Conservation (phyloP, 306 rosid species). For the Vigna nakashimae region DNA sequence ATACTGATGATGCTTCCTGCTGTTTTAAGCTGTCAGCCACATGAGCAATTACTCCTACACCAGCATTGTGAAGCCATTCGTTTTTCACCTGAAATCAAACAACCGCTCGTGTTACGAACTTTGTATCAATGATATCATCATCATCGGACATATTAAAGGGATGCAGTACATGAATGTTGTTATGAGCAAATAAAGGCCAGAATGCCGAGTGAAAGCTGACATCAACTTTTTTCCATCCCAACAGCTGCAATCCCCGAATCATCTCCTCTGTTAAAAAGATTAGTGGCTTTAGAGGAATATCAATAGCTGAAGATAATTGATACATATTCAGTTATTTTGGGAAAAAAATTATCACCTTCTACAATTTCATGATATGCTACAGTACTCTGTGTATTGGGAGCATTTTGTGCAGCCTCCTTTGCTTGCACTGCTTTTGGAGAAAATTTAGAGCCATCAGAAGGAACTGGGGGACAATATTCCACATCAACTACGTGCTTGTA, state of each 20-base stretch:
- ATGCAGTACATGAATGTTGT: conserved; percentile 85
- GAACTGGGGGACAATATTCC: conserved; percentile 74
- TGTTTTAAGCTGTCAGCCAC: conserved; percentile 87
- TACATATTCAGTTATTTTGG: conserved; percentile 31
- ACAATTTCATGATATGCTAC: conserved; percentile 86
- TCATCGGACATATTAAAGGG: conserved; percentile 17
- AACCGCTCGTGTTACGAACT: conserved; percentile 20
- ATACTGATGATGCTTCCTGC: conserved; percentile 66
- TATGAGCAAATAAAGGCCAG: conserved; percentile 96
- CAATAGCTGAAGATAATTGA: conserved; percentile 5
- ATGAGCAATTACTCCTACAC: conserved; percentile 89
- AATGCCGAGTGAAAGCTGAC: conserved; percentile 91
- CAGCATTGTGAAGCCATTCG: conserved; percentile 93
- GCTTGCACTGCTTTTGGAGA: conserved; percentile 86
- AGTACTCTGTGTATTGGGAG: conserved; percentile 70
- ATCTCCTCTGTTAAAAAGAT: conserved; percentile 77
- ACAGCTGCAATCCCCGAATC: conserved; percentile 77
- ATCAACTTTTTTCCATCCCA: conserved; percentile 94
- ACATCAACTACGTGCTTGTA: conserved; percentile 93
- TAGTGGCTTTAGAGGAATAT: conserved; percentile 30
- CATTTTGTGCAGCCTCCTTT: conserved; percentile 88
- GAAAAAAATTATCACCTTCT: conserved; percentile 65
- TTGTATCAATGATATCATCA: conserved; percentile 13
- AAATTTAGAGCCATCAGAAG: conserved; percentile 80
- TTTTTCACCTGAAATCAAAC: conserved; percentile 81